These are phyloP conservation scores for Terana coerulea DNA, from an alignment of 768 basidiomycete genomes.

Conservation along the genomic window DNA sequence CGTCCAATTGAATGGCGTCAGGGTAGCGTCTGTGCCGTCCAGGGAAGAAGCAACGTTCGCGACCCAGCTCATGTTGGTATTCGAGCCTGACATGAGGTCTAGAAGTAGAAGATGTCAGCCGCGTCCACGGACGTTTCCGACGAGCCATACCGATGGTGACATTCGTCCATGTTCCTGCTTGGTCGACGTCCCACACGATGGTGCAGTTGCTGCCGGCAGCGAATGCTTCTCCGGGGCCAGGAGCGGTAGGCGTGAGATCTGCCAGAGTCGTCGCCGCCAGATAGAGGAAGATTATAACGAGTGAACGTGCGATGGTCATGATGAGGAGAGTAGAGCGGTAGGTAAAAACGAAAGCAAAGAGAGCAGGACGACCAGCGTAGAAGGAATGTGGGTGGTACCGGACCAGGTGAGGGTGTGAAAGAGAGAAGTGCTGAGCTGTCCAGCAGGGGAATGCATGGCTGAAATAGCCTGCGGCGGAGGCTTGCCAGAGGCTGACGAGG, in stretches of 20 bases:
- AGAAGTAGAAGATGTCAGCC: constrained; percentile 27
- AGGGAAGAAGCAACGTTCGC: constrained; percentile 25
- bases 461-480: not conserved
- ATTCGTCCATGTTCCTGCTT: constrained; percentile 31
- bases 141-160: constrained; percentile 32
- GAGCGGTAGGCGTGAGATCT: constrained; percentile 29
- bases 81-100: constrained; percentile 39
- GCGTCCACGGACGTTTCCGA: constrained; percentile 62
- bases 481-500: not conserved
- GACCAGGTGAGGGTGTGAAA: not conserved
- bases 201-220: constrained; percentile 31
- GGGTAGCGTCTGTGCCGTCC: constrained; percentile 29
- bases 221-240: constrained; percentile 36
- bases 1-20: constrained; percentile 33
- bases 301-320: not conserved
- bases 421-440: too few relatives aligned
- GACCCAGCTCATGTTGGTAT: constrained; percentile 32
- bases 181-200: constrained; percentile 32
- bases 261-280: constrained; percentile 16
- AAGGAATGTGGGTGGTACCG: constrained; percentile 1
- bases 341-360: not conserved
- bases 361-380: constrained; percentile 3
- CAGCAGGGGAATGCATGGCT: too few relatives aligned
- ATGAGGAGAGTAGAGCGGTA: not conserved
- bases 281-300: not conserved